Evolutionary conservation across 2,329 filamentous ascomycete genomes (phyloP).

Genomic region (Ceratocystis albifundus): DNA sequence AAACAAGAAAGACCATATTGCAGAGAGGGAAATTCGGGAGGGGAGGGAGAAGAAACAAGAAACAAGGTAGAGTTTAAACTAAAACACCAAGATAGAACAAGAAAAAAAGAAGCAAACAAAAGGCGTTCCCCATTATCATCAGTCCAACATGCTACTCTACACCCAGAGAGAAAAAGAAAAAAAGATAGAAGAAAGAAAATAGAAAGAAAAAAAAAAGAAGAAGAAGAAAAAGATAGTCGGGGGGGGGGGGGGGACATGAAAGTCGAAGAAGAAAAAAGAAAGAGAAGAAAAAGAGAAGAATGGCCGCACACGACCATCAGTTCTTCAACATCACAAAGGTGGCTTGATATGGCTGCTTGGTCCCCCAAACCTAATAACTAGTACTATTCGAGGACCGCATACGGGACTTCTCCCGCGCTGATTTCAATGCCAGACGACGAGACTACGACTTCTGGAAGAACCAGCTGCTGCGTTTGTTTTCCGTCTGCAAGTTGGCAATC

Average conservation of each 20-base stretch:
- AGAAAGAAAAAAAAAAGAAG: constrained; percentile 15
- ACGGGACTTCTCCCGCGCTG: constrained; percentile 16
- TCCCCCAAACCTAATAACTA: constrained; percentile 19
- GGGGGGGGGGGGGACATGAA: not conserved
- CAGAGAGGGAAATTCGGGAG: not conserved
- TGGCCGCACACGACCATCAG: constrained; percentile 7
- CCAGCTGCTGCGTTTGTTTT: constrained; percentile 61
- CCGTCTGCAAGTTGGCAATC: constrained; percentile 45
- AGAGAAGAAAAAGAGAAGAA: constrained; percentile 5
- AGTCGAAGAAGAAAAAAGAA: not conserved
- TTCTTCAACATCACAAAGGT: constrained; percentile 17
- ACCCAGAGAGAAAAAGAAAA: constrained; percentile 15
- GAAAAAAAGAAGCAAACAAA: constrained; percentile 8
- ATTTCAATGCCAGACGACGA: constrained; percentile 18
- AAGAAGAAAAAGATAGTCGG: not conserved
- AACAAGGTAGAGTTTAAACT: not conserved
- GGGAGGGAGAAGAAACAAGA: not conserved
- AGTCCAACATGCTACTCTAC: constrained; percentile 17
- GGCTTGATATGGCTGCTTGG: not conserved
- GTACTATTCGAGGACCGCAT: constrained; percentile 12
- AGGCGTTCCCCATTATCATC: constrained; percentile 11
- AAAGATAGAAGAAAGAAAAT: constrained; percentile 6
- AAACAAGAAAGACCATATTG: constrained; percentile 13
- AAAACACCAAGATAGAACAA: constrained; percentile 3
- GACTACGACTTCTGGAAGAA: constrained; percentile 54